Conservation (phyloP, 148 eudicot species). For the Bassia scoparia region DNA sequence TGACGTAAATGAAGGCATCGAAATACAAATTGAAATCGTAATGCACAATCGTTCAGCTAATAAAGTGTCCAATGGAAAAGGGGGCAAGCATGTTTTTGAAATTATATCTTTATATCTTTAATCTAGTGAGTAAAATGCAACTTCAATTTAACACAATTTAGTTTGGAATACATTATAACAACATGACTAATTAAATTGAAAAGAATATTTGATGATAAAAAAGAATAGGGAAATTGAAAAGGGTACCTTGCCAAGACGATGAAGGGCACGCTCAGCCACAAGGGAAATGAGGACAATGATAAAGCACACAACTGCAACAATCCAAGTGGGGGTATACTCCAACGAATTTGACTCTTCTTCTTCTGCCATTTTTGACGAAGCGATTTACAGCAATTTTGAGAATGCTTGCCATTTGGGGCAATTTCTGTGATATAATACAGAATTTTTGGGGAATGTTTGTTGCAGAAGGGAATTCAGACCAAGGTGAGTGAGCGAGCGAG, state of each 20-base stretch:
- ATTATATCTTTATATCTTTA: too few species aligned
- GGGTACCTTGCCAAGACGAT: constrained; percentile 66
- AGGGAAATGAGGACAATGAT: constrained; percentile 69
- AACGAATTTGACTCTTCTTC: constrained; percentile 46
- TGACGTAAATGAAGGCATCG: too few species aligned
- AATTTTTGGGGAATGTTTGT: constrained; percentile 10
- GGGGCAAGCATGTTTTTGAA: too few species aligned
- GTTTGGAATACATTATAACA: too few species aligned
- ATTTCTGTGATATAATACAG: background rate
- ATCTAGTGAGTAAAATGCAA: too few species aligned
- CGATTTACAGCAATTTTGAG: background rate
- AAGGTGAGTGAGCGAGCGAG: background rate
- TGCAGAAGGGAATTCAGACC: background rate
- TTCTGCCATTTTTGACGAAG: constrained; percentile 40
- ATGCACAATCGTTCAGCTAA: too few species aligned
- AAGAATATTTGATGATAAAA: too few species aligned
- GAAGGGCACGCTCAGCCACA: constrained; percentile 74
- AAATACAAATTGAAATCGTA: too few species aligned
- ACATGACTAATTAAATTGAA: too few species aligned
- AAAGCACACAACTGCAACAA: constrained; percentile 57
- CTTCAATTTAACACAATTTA: too few species aligned
- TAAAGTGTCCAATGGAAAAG: too few species aligned
- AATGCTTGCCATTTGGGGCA: constrained; percentile 8
- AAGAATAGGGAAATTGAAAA: background rate
- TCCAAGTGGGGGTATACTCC: constrained; percentile 70